Evolutionary conservation across 768 basidiomycete species (phyloP), one percentile per base, ranked within the genome.

Genomic region (Termitomyces sp.): DNA sequence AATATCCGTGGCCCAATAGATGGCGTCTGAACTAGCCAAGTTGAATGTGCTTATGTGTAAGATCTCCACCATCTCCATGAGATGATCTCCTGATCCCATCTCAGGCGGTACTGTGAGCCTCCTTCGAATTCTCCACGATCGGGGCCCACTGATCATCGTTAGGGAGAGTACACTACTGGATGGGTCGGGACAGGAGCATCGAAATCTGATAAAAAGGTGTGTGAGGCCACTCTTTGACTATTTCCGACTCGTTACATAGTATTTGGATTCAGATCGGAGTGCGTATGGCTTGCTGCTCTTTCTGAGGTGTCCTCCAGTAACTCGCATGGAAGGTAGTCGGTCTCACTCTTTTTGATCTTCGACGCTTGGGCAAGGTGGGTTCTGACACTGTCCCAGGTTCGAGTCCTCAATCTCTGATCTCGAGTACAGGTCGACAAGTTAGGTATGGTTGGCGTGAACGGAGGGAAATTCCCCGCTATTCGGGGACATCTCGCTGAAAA

Each of bases 121-220:
- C 24, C 32, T 18, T 56, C 11, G 24, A 49, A 22, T 46, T 8
- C 28, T 20, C 11, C 3, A 45, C 36, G 32, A 51, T 60, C 39
- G n/a, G 57, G 18, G 55, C 22, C 15, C 15, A 42, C 32, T 49
- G 35, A 54, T 24, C 18, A 36, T 52, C 38, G 48, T 64, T 64
- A 79, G 86, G 91, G 92, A 46, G 92, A 96, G 78, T 96, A 96
- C 72, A 96, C 94, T 63, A 96, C 94, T 55, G 94, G 95, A 71
- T 96, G 92, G 91, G 94, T 92, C 11, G 87, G 86, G 13, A 85
- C 90, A 40, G 94, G 94, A n/a, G 92, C 91, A 46, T 96, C 94
- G 16, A 92, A 88, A 70, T 96, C 94, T 6, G 95, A 96, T 77
- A 96, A 96, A 78, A 97, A 94, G 83, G 92, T 90, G 59, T 58